Evolutionary conservation across 2,329 filamentous ascomycete genomes (phyloP).

Genomic region (Curvularia hawaiiensis): DNA sequence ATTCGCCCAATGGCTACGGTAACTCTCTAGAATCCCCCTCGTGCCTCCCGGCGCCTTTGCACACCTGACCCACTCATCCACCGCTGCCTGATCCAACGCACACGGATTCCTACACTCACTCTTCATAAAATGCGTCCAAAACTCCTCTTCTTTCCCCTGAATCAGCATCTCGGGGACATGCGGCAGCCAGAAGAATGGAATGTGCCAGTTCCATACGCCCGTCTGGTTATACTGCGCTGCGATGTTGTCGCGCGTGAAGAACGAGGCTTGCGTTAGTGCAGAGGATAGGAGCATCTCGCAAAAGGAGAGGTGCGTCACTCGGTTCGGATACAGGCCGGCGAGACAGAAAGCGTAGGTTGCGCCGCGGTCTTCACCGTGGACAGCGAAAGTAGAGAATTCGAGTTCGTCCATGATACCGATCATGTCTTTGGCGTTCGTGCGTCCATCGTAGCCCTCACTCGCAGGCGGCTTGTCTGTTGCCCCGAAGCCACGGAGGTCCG

Average conservation of each 20-base stretch:
- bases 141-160: slow-evolving; percentile 46
- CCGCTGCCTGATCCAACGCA: slow-evolving; percentile 36
- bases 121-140: slow-evolving; percentile 50
- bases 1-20: slow-evolving; percentile 29
- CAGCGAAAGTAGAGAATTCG: slow-evolving; percentile 76
- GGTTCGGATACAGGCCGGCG: slow-evolving; percentile 22
- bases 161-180: slow-evolving; percentile 50
- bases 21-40: slow-evolving; percentile 28
- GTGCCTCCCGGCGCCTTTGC: slow-evolving; percentile 26
- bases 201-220: slow-evolving; percentile 32
- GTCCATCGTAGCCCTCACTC: slow-evolving; percentile 45
- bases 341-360: slow-evolving; percentile 28
- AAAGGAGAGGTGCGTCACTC: slow-evolving; percentile 26
- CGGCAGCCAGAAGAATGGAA: slow-evolving; percentile 42
- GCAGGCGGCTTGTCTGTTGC: slow-evolving; percentile 49
- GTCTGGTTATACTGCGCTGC: slow-evolving; percentile 26
- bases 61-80: slow-evolving; percentile 28
- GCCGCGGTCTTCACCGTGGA: slow-evolving; percentile 62
- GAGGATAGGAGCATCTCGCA: slow-evolving; percentile 30
- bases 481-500: slow-evolving; percentile 47
- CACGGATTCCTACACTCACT: slow-evolving; percentile 49
- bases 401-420: slow-evolving; percentile 38
- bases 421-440: slow-evolving; percentile 45
- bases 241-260: slow-evolving; percentile 31
- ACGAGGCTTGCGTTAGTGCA: slow-evolving; percentile 22